Evolutionary conservation across 805 yeast genomes (phyloP), one percentile per base, ranked within the genome.

Genomic region (Saccharomycopsis sp.): DNA sequence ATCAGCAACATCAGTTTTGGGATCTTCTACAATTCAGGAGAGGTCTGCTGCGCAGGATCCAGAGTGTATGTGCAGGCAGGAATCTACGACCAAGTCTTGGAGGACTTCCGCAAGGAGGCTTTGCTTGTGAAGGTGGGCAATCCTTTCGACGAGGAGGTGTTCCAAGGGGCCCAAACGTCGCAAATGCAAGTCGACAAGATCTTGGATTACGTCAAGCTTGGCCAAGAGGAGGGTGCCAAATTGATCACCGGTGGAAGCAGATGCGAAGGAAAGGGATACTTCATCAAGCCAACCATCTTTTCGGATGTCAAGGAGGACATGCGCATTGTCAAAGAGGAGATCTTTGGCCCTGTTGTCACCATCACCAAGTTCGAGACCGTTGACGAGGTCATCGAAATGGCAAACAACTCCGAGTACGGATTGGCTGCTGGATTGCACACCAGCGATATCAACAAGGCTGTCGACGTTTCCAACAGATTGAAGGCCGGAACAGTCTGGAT

Each of bases 41-140:
- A 92, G 77, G 91, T 89, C 59, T 91, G 98, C 76, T 86, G 91
- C 68, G 97, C 97, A 44, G 94, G 96, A 63, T 90, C 97, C 58
- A 84, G 98, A 73, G 76, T 91, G 64, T 88, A 89, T 70, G 87
- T 91, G 59, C 96, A 91, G 73, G 96, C 87, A 63, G 80, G 81
- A 44, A 77, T 89, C 65, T 88, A 91, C 73, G 97, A 91, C 63
- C 78, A 85, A 71, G 82, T 90, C 62, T 70, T 90, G 57, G 78
- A 75, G 46, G 84, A 78, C 63, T 82, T 88, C 68, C 76, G 75
- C 64, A 68, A 69, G 50, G 79, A 79, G 58, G 79, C 84, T 52
- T 79, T 80, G 58, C 71, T 71, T 52, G 68, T 83, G 57, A 82
- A 83, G 70, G 83, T 87, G 58, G 98, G 98, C 68, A 80, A 83